phyloP scores from a whole-genome alignment of 371 early-diverging fungal species.

The Mycotypha africana region DNA sequence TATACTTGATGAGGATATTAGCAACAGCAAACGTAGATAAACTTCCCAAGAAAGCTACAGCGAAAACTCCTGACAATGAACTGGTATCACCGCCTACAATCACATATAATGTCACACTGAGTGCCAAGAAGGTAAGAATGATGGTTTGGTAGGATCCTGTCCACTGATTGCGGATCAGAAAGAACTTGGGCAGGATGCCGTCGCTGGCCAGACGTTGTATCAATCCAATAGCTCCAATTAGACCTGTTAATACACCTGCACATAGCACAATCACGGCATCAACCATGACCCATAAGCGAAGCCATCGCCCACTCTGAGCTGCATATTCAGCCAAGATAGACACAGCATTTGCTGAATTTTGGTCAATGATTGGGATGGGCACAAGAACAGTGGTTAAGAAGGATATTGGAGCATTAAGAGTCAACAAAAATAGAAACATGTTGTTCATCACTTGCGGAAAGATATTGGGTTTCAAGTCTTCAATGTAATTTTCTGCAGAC shows the following conservation, averaged over 20 bases:
- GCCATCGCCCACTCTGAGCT: slow-evolving; percentile 31
- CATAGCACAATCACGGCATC: slow-evolving; percentile 58
- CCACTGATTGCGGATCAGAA: slow-evolving; percentile 33
- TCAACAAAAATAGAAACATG: slow-evolving; percentile 42
- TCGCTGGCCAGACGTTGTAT: slow-evolving; percentile 48
- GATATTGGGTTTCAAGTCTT: slow-evolving; percentile 48
- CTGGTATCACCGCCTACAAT: slow-evolving; percentile 41
- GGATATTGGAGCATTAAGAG: slow-evolving; percentile 43
- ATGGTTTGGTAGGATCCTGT: slow-evolving; percentile 49
- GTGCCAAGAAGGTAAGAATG: slow-evolving; percentile 37
- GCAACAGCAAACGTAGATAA: slow-evolving; percentile 39
- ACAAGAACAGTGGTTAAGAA: slow-evolving; percentile 35
- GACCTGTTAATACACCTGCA: slow-evolving; percentile 54
- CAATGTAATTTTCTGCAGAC: slow-evolving; percentile 47
- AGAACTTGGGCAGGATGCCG: slow-evolving; percentile 44
- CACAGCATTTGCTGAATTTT: slow-evolving; percentile 34
- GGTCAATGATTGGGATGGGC: slow-evolving; percentile 35
- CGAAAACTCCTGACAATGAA: slow-evolving; percentile 49
- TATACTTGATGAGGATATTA: slow-evolving; percentile 41
- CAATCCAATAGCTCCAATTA: slow-evolving; percentile 51
- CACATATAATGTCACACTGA: slow-evolving; percentile 39
- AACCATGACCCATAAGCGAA: slow-evolving; percentile 40
- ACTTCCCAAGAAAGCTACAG: slow-evolving; percentile 47
- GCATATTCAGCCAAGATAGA: slow-evolving; percentile 43
- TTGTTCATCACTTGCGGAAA: slow-evolving; percentile 57